These are phyloP conservation scores for Trifolium dubium DNA, from an alignment of 306 rosid species.

Conservation along the genomic window DNA sequence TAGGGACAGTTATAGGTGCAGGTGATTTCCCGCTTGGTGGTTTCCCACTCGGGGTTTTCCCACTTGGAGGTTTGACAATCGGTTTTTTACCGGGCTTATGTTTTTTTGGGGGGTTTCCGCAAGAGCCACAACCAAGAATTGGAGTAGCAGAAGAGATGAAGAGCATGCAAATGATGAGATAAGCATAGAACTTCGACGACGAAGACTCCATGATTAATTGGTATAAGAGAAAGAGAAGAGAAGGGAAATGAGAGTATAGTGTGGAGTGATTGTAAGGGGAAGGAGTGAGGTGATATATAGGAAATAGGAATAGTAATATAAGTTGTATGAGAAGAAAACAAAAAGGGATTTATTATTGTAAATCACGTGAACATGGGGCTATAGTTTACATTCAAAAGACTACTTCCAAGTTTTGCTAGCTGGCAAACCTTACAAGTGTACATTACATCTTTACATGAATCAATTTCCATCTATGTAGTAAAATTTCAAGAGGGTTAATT, in stretches of 20 bases:
- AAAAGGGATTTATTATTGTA: constrained; percentile 45
- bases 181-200: constrained; percentile 59
- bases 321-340: constrained; percentile 52
- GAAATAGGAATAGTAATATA: constrained; percentile 37
- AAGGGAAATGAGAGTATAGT: neutral
- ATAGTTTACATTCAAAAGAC: constrained; percentile 39
- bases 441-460: constrained; percentile 26
- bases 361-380: constrained; percentile 88
- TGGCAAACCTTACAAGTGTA: constrained; percentile 48
- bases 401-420: constrained; percentile 66
- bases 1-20: no score
- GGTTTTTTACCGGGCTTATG: constrained; percentile 50
- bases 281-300: constrained; percentile 43
- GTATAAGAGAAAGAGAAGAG: neutral
- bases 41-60: neutral
- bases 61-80: constrained; percentile 26
- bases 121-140: constrained; percentile 67
- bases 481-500: neutral
- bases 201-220: constrained; percentile 62
- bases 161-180: constrained; percentile 77
- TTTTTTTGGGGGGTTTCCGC: constrained; percentile 60
- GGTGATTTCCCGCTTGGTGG: neutral
- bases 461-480: neutral
- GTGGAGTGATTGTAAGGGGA: neutral
- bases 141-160: constrained; percentile 73